Evolutionary conservation across 768 basidiomycete species (phyloP).

Genomic region (Agaricus blazei): DNA sequence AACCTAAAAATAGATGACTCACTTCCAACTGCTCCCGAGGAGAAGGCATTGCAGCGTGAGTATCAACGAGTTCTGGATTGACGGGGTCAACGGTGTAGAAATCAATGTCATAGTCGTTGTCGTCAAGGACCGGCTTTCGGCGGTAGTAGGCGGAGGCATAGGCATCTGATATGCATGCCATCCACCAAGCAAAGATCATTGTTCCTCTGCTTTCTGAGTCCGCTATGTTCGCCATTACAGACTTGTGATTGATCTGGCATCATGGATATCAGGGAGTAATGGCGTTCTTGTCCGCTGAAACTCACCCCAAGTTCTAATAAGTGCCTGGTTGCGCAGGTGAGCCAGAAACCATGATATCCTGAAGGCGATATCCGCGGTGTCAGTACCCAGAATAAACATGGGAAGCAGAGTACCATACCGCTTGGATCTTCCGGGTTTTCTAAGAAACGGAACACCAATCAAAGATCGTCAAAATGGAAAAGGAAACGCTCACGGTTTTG

Average conservation of each 20-base stretch:
- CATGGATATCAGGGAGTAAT: not conserved
- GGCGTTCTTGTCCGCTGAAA: slow-evolving; percentile 4
- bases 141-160: slow-evolving; percentile 82
- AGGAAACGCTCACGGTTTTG: slow-evolving; percentile 72
- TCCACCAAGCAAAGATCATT: slow-evolving; percentile 94
- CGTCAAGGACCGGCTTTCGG: slow-evolving; percentile 80
- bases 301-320: slow-evolving; percentile 70
- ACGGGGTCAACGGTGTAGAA: slow-evolving; percentile 75
- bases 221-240: slow-evolving; percentile 66
- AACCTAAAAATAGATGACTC: slow-evolving; percentile 14
- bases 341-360: slow-evolving; percentile 88
- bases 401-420: slow-evolving; percentile 37
- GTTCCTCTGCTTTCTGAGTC: slow-evolving; percentile 75
- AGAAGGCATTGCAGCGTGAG: slow-evolving; percentile 45
- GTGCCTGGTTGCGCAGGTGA: slow-evolving; percentile 72
- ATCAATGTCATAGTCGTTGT: slow-evolving; percentile 87
- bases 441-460: slow-evolving; percentile 22
- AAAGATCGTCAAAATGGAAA: slow-evolving; percentile 5
- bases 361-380: slow-evolving; percentile 11
- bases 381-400: not conserved
- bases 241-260: slow-evolving; percentile 76
- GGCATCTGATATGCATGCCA: slow-evolving; percentile 82
- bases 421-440: slow-evolving; percentile 70
- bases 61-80: slow-evolving; percentile 40
- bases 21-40: slow-evolving; percentile 81